phyloP scores from a whole-genome alignment of 768 basidiomycete genomes.

The Glaciozyma martinii region DNA sequence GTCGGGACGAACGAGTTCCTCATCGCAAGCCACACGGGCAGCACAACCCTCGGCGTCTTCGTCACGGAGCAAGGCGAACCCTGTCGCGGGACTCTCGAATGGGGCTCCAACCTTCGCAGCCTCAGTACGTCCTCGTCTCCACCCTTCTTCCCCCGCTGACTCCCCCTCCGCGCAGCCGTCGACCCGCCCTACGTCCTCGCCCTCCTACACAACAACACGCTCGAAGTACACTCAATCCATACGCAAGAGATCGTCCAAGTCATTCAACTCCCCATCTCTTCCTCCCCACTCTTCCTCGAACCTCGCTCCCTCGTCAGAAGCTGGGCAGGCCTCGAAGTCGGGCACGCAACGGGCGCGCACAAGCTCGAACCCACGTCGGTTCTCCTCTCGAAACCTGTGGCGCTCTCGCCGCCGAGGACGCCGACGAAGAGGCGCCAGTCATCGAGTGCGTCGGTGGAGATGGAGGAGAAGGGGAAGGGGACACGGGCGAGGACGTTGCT shows the following conservation, averaged over 20 bases:
- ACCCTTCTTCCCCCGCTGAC: background rate
- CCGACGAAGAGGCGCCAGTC: background rate
- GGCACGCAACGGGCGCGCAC: constrained; percentile 3
- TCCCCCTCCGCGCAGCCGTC: constrained; percentile 48
- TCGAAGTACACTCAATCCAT: constrained; percentile 73
- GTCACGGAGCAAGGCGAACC: constrained; percentile 77
- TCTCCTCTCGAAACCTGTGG: background rate
- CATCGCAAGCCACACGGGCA: constrained; percentile 73
- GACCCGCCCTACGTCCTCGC: constrained; percentile 75
- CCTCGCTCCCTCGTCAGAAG: constrained; percentile 3
- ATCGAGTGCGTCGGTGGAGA: background rate
- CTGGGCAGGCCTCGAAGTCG: constrained; percentile 9
- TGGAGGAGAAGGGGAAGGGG: background rate
- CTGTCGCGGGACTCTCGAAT: constrained; percentile 77
- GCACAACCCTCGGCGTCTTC: constrained; percentile 73
- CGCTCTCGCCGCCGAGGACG: background rate
- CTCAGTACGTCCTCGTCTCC: constrained; percentile 48
- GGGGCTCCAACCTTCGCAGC: constrained; percentile 66
- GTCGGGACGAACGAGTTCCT: constrained; percentile 73
- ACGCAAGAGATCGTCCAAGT: constrained; percentile 64
- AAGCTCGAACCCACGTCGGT: constrained; percentile 4
- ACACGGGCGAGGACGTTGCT: constrained; percentile 11
- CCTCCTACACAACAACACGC: constrained; percentile 64
- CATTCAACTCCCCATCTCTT: constrained; percentile 38
- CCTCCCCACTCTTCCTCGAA: background rate